A percentile compares a stretch with the other conserved stretches of the same genome.
These are phyloP conservation scores for Oropetium thomaeum DNA, from an alignment of 176 grass and related monocot species.

Conservation along the genomic window DNA sequence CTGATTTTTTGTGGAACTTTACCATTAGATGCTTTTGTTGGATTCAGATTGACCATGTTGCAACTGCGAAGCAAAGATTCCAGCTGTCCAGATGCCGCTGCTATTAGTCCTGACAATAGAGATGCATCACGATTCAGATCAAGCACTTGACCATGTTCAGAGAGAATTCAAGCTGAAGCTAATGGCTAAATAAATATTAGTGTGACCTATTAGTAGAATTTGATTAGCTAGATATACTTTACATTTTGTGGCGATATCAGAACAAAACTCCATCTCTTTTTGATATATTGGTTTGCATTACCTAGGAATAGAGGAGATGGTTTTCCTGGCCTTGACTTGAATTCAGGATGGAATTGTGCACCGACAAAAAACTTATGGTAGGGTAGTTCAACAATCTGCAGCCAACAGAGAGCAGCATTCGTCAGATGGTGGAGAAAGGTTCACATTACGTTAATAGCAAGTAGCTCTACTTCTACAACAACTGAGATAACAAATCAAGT, in stretches of 20 bases:
- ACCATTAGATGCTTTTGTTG: not conserved
- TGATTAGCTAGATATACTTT: not conserved
- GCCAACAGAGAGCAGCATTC: slow-evolving; percentile 17
- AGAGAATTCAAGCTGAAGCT: not conserved
- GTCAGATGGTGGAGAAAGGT: slow-evolving; percentile 17
- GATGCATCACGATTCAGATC: not conserved
- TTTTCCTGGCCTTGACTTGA: slow-evolving; percentile 87
- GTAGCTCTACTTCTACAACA: slow-evolving; percentile 31
- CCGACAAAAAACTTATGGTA: slow-evolving; percentile 78
- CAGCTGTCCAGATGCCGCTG: slow-evolving; percentile 67
- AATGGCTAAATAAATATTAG: not conserved
- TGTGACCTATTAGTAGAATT: not conserved
- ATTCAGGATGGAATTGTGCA: slow-evolving; percentile 95
- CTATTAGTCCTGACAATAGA: slow-evolving; percentile 65
- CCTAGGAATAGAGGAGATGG: slow-evolving; percentile 92
- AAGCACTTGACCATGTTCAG: not conserved
- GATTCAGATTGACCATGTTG: not conserved
- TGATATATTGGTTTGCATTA: slow-evolving; percentile 35
- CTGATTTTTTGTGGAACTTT: slow-evolving; percentile 8
- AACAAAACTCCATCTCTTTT: not conserved
- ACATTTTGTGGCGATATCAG: not conserved
- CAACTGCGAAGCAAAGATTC: slow-evolving; percentile 38
- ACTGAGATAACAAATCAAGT: not conserved
- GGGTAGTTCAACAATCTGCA: slow-evolving; percentile 87
- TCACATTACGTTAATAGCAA: not conserved